Evolutionary conservation across 257 asterid species (phyloP).

Genomic region (Solanum boliviense): DNA sequence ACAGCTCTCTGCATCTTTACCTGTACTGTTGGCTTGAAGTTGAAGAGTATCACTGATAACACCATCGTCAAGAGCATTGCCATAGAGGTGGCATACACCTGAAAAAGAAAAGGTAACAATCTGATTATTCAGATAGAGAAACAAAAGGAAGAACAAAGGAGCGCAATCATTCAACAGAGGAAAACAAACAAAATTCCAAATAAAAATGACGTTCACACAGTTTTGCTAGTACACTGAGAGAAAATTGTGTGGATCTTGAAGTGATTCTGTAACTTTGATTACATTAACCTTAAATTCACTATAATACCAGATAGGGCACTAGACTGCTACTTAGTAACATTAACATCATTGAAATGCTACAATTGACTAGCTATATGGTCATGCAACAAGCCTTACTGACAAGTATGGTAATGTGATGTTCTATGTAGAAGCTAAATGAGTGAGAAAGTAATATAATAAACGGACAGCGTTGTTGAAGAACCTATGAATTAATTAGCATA

Average conservation of each 20-base stretch:
- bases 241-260: not conserved
- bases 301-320: not conserved
- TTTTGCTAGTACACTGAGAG: not conserved
- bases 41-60: slow-evolving; percentile 69
- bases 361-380: not conserved
- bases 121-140: not conserved
- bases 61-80: slow-evolving; percentile 93
- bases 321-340: not conserved
- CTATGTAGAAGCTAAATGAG: not conserved
- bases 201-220: not conserved
- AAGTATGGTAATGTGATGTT: not conserved
- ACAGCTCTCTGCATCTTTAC: slow-evolving; percentile 18
- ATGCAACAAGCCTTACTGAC: not conserved
- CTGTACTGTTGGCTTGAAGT: slow-evolving; percentile 86
- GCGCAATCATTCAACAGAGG: not conserved
- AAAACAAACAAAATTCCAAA: not conserved
- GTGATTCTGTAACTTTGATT: not conserved
- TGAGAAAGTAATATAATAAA: not conserved
- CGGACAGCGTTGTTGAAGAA: not conserved
- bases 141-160: not conserved
- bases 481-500: not conserved
- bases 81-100: slow-evolving; percentile 97
- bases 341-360: not conserved
- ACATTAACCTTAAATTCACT: not conserved
- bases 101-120: slow-evolving; percentile 1